These are phyloP conservation scores for Daldinia childiae DNA, from an alignment of 495 filamentous ascomycete species.

Conservation along the genomic window DNA sequence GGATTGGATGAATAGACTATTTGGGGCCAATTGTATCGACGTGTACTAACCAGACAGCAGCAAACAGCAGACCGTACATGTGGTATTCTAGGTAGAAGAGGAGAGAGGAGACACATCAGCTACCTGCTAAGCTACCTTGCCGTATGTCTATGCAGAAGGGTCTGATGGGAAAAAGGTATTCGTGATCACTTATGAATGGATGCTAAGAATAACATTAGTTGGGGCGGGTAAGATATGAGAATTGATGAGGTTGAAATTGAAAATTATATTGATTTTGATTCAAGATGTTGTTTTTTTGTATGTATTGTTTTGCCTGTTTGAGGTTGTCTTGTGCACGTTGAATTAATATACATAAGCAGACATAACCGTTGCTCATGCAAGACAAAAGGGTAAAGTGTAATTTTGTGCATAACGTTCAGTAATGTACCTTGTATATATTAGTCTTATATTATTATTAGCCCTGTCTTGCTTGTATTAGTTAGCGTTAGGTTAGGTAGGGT, in stretches of 20 bases:
- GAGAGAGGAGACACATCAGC: constrained; percentile 2
- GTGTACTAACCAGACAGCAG: constrained; percentile 16
- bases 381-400: not conserved
- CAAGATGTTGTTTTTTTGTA: not conserved
- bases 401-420: not conserved
- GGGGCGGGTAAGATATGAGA: not conserved
- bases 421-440: not conserved
- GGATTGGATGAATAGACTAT: constrained; percentile 10
- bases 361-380: not conserved
- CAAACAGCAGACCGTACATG: constrained; percentile 14
- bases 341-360: not conserved
- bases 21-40: constrained; percentile 15
- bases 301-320: not conserved
- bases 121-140: not conserved
- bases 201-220: constrained; percentile 10
- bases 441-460: no score
- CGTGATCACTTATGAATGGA: constrained; percentile 10
- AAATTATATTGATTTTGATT: constrained; percentile 1
- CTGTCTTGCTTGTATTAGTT: no score
- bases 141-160: constrained; percentile 3
- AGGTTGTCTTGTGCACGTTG: not conserved
- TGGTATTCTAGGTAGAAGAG: not conserved
- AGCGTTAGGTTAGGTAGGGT: not conserved
- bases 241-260: constrained; percentile 8
- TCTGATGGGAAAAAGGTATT: not conserved